A percentile compares a stretch with the other conserved stretches of the same genome.
Conservation (phyloP, 1,139 yeast species). For the Debaryomyces sp. region DNA sequence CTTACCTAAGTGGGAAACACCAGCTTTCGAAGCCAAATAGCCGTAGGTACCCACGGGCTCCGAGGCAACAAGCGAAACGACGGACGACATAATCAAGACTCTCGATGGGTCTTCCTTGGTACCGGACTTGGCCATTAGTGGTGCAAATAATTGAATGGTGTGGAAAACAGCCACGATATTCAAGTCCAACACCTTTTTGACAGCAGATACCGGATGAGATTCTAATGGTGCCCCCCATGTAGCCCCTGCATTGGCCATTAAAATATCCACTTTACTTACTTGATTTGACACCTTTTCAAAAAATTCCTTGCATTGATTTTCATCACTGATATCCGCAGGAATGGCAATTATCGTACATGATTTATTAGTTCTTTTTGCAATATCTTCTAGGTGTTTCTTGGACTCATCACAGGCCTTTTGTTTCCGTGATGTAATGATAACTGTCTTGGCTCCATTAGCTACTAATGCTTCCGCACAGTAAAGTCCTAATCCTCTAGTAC, state of each 20-base stretch:
- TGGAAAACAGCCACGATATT: conserved; percentile 75
- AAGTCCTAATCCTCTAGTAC: conserved; percentile 75
- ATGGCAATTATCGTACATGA: conserved; percentile 52
- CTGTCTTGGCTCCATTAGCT: conserved; percentile 62
- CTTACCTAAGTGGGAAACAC: conserved; percentile 71
- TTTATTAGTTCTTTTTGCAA: conserved; percentile 45
- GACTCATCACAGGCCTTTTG: conserved; percentile 65
- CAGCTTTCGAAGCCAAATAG: conserved; percentile 77
- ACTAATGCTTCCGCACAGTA: conserved; percentile 69
- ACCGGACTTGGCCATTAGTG: conserved; percentile 59
- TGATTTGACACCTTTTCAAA: conserved; percentile 42
- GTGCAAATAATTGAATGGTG: conserved; percentile 63
- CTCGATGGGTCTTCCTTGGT: conserved; percentile 64
- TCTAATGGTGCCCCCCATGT: conserved; percentile 75
- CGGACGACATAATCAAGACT: conserved; percentile 68
- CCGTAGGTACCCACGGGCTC: conserved; percentile 65
- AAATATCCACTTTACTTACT: conserved; percentile 56
- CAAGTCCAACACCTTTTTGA: conserved; percentile 65
- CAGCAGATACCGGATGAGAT: conserved; percentile 62
- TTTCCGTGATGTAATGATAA: conserved; percentile 70
- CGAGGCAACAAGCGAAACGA: conserved; percentile 48
- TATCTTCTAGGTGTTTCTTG: conserved; percentile 49
- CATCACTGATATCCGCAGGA: conserved; percentile 62
- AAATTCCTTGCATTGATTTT: conserved; percentile 53
- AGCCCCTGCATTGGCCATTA: conserved; percentile 82